Evolutionary conservation across 495 filamentous ascomycete genomes (phyloP).

Genomic region (Neurospora sp.): DNA sequence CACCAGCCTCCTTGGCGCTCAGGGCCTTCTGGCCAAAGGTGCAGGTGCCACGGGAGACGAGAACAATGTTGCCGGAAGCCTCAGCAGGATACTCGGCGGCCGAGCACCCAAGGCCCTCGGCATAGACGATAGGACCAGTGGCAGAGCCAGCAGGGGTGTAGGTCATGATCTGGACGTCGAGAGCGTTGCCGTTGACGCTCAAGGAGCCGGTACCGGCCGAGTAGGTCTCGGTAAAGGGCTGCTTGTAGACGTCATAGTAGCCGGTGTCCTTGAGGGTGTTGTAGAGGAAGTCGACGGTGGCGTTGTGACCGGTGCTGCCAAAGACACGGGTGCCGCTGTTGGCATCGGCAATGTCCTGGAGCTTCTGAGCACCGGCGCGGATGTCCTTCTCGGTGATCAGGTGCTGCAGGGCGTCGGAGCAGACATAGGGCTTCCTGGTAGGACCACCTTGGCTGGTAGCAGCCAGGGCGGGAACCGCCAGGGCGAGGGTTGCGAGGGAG

Average conservation of each 20-base stretch:
- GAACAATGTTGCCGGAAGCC: slow-evolving; percentile 47
- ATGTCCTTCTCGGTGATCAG: slow-evolving; percentile 34
- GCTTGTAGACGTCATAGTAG: slow-evolving; percentile 53
- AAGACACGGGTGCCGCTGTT: slow-evolving; percentile 44
- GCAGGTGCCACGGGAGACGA: slow-evolving; percentile 54
- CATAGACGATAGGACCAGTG: slow-evolving; percentile 32
- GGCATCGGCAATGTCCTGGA: slow-evolving; percentile 33
- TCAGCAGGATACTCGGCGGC: slow-evolving; percentile 45
- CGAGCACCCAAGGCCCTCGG: slow-evolving; percentile 48
- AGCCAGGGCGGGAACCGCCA: background rate
- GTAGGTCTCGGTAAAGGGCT: slow-evolving; percentile 40
- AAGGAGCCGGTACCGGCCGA: slow-evolving; percentile 26
- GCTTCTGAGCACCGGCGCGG: slow-evolving; percentile 32
- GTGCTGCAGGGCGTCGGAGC: slow-evolving; percentile 15
- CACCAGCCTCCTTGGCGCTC: slow-evolving; percentile 49
- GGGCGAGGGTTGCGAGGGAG: background rate
- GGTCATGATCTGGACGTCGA: slow-evolving; percentile 23
- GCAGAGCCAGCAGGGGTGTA: slow-evolving; percentile 37
- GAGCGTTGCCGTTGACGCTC: slow-evolving; percentile 18
- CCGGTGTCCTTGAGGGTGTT: slow-evolving; percentile 32
- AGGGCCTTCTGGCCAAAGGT: slow-evolving; percentile 51
- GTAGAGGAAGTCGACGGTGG: slow-evolving; percentile 54
- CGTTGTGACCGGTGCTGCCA: slow-evolving; percentile 50
- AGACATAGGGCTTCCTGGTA: slow-evolving; percentile 9
- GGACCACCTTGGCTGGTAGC: background rate